These are phyloP conservation scores for Neurospora intermedia DNA, from an alignment of 495 filamentous ascomycete genomes.

Conservation along the genomic window DNA sequence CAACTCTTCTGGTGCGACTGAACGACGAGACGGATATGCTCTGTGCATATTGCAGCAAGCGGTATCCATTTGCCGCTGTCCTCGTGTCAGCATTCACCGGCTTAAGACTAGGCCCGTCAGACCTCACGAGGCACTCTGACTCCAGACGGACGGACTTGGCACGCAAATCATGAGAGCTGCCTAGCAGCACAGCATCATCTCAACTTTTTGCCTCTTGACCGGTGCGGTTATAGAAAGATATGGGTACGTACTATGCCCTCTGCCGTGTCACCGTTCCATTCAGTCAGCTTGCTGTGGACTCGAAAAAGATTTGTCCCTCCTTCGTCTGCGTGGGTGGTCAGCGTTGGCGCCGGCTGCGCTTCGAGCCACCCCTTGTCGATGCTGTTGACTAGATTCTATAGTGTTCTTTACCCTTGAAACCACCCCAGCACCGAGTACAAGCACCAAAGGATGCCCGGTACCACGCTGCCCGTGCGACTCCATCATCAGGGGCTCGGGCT, in stretches of 20 bases:
- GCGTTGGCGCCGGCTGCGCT: constrained; percentile 5
- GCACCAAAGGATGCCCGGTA: not conserved
- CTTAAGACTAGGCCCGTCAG: not conserved
- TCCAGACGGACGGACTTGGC: constrained; percentile 5
- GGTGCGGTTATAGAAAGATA: not conserved
- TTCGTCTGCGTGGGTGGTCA: not conserved
- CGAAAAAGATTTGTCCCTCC: not conserved
- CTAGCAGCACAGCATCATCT: constrained; percentile 6
- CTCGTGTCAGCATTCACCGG: not conserved
- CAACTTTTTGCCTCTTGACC: not conserved
- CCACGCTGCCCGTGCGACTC: not conserved
- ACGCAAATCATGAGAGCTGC: constrained; percentile 3
- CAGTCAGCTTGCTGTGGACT: not conserved
- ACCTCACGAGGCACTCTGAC: not conserved
- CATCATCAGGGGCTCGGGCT: not conserved
- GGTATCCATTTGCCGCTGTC: not conserved
- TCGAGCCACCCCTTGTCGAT: not conserved
- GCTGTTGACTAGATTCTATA: not conserved
- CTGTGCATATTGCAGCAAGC: not conserved
- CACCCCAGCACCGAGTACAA: not conserved
- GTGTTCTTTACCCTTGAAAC: not conserved
- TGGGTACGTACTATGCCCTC: not conserved
- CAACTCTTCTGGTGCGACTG: not conserved
- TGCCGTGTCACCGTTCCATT: not conserved
- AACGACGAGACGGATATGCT: not conserved